Conservation (phyloP, 2,329 filamentous ascomycete species). For the Fusarium fracticaudum region DNA sequence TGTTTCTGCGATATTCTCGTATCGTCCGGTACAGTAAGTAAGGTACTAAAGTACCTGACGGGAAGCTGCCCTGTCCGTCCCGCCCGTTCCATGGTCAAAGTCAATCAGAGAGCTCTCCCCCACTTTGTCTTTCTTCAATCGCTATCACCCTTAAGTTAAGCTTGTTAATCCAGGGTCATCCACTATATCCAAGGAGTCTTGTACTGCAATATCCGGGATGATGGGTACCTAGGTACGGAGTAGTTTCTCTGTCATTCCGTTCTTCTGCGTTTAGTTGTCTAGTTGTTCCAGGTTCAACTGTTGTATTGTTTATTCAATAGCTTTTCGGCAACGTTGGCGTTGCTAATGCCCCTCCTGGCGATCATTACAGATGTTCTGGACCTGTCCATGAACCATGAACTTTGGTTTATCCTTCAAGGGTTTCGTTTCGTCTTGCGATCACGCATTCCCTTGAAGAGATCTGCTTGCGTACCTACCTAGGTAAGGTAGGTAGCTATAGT, state of each 20-base stretch:
- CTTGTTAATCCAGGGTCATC: constrained; percentile 13
- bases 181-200: constrained; percentile 5
- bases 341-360: constrained; percentile 26
- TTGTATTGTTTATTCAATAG: constrained; percentile 1
- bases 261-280: not conserved
- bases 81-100: constrained; percentile 21
- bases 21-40: not conserved
- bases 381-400: constrained; percentile 8
- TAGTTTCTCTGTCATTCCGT: not conserved
- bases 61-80: constrained; percentile 27
- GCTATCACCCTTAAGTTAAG: constrained; percentile 9
- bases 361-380: constrained; percentile 26
- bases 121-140: constrained; percentile 11
- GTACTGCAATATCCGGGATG: constrained; percentile 21
- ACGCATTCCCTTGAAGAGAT: not conserved
- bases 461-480: not conserved
- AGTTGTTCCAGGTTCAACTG: constrained; percentile 5
- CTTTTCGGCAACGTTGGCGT: not conserved
- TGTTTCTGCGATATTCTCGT: not conserved
- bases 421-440: constrained; percentile 28
- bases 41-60: not conserved
- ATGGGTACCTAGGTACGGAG: not conserved
- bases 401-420: not conserved
- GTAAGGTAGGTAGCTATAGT: too few relatives aligned
- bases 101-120: constrained; percentile 6